Conservation (phyloP, 768 basidiomycete genomes). For the Leccinum barrowsii region DNA sequence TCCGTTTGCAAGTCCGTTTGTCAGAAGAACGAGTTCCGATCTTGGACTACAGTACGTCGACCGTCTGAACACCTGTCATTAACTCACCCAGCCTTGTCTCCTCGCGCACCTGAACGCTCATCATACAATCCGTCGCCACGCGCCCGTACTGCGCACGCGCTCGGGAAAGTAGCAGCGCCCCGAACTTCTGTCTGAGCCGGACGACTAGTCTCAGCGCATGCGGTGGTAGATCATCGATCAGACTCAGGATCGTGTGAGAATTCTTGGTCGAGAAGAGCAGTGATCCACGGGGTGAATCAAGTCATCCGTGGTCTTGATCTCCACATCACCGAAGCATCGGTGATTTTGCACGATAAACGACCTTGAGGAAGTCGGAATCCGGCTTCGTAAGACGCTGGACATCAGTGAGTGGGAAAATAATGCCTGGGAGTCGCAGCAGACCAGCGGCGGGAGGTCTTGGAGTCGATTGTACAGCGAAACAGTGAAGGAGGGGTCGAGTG, state of each 20-base stretch:
- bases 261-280: neutral
- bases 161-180: constrained; percentile 2
- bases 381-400: neutral
- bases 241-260: neutral
- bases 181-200: constrained; percentile 6
- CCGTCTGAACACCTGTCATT: neutral
- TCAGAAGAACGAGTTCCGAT: neutral
- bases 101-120: neutral
- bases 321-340: neutral
- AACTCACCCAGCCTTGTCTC: neutral
- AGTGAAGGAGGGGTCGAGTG: neutral
- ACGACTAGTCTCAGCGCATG: neutral
- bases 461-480: neutral
- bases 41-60: neutral
- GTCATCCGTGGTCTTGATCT: neutral
- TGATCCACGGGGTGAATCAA: neutral
- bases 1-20: neutral
- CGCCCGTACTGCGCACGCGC: constrained; percentile 2
- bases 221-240: neutral
- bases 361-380: neutral
- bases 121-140: constrained; percentile 12
- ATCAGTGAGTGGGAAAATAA: neutral
- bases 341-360: neutral
- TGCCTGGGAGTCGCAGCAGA: neutral
- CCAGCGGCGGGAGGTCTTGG: neutral